Evolutionary conservation across 371 early-diverging fungal genomes (phyloP), one percentile per base, ranked within the genome.

Genomic region (Batrachochytrium dendrobatidis): DNA sequence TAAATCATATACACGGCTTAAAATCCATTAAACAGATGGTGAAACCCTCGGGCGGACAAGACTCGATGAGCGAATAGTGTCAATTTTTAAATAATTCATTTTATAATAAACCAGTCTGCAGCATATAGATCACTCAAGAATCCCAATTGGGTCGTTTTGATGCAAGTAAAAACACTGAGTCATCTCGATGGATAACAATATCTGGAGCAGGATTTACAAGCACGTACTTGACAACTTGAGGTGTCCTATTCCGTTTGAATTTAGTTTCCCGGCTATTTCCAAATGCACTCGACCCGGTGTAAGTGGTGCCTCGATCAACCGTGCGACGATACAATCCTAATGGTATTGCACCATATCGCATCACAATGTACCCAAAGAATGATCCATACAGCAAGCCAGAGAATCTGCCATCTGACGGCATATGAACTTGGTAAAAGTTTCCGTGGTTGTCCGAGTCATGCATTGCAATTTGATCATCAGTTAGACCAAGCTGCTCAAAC

Each of bases 311-410:
- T 3, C 53, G 22, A 25, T 66, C 60, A 30, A 35, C 64, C 68
- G 65, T 52, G 17, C 26, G 8, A 33, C 83, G 71, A 50, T 85
- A 84, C 28, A 85, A 66, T n/a, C 79, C 85, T 20, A 85, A 56
- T 3, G 79, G 65, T 4, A 83, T 52, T 1, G 75, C 74, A 0
- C 48, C 44, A 39, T 78, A 68, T 24, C 66, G 58, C 34, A 65
- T 63, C 25, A 75, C 61, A 53, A 75, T 65, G 48, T 69, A 29
- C 33, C 67, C 53, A 52, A 76, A 72, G 32, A 84, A 55, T 10
- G 66, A 55, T 15, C 56, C 30, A 61, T 79, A 83, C 30, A 49
- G 49, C 29, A 62, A 39, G 20, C 80, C 80, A 26, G 20, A 26
- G 30, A 54, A 57, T 26, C 46, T 20, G 6, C 12, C 46, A 31